Evolutionary conservation across 305 asterid species (phyloP), one percentile per base, ranked within the genome.

Genomic region (Fraxinus sp.): DNA sequence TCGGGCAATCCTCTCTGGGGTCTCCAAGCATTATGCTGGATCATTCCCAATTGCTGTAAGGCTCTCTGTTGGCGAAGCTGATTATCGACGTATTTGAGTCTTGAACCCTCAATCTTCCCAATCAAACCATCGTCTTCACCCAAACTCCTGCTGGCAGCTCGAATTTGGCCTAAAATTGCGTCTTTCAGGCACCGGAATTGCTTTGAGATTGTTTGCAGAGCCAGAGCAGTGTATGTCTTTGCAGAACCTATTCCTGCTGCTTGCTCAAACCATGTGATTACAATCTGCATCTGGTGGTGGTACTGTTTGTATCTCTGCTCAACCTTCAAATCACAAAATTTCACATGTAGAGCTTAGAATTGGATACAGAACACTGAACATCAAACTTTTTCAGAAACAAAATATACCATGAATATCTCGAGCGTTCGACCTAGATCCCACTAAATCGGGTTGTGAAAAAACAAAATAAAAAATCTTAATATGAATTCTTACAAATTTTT

Each of bases 1-100:
- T 95, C 98, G 4, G 98, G 98, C 85, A 95, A 87, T 66, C 98
- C 98, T 83, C 98, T 84, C 82, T 94, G 98, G 79, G 98, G 98
- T 88, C 98, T 94, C 98, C 98, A 95, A 85, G 98, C 98, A 87
- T 94, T 93, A 79, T 94, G 94, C 83, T 92, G 98, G 90, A 94
- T 92, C 98, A 95, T 94, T 86, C 98, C 98, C 91, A 95, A 84
- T 55, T 95, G 98, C 85, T 95, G 98, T 28, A 95, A 80, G 20
- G 98, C 97, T 14, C 95, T 89, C 79, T 92, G 98, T 78, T 95
- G 98, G 52, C 98, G 82, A 0, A 95, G 87, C 66, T 95, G 98
- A 79, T 94, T 93, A 33, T 94, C 98, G 0, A 95, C 94, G 28
- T 90, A 92, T 36, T 94, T 95, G 2, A 95, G 97, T 82, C 97